A percentile compares a stretch with the other conserved stretches of the same genome.
phyloP scores from a whole-genome alignment of 805 yeast genomes.

The Vanderwaltozyma tropicalis region DNA sequence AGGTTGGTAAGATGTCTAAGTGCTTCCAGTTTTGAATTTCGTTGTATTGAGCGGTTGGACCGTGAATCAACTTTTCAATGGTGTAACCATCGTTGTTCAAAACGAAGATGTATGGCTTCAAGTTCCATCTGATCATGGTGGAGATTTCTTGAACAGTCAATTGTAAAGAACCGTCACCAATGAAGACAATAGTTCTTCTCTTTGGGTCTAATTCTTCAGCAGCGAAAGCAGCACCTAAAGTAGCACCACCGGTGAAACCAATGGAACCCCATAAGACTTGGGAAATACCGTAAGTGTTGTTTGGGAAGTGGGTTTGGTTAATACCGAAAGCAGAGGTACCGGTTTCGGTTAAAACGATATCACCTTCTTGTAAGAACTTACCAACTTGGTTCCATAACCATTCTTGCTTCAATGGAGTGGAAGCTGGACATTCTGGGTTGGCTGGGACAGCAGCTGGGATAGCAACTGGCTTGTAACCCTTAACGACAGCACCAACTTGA shows the following conservation, averaged over 20 bases:
- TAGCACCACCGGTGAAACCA: constrained; percentile 60
- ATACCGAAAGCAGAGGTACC: constrained; percentile 72
- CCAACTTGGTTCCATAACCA: constrained; percentile 61
- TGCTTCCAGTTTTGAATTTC: constrained; percentile 64
- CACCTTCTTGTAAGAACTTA: constrained; percentile 55
- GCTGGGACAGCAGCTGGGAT: constrained; percentile 44
- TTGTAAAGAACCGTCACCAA: constrained; percentile 71
- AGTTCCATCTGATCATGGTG: constrained; percentile 55
- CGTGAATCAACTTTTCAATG: constrained; percentile 65
- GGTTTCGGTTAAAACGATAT: constrained; percentile 58
- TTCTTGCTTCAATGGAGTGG: constrained; percentile 47
- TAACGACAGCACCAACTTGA: constrained; percentile 30
- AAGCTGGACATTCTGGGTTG: constrained; percentile 35
- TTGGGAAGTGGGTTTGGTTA: constrained; percentile 54
- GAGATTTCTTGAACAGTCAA: constrained; percentile 66
- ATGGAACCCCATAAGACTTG: constrained; percentile 73
- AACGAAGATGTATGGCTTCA: constrained; percentile 58
- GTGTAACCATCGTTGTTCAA: constrained; percentile 69
- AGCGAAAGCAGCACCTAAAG: constrained; percentile 59
- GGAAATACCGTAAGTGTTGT: constrained; percentile 51
- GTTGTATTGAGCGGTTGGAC: constrained; percentile 53
- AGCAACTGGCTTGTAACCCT: constrained; percentile 40
- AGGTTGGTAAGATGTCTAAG: constrained; percentile 41
- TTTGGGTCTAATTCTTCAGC: constrained; percentile 51
- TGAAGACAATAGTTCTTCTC: constrained; percentile 54